Percentiles rank a stretch among this genome's conserved stretches.
These are phyloP conservation scores for Gossypium turneri DNA, from an alignment of 345 rosid genomes.

Conservation along the genomic window DNA sequence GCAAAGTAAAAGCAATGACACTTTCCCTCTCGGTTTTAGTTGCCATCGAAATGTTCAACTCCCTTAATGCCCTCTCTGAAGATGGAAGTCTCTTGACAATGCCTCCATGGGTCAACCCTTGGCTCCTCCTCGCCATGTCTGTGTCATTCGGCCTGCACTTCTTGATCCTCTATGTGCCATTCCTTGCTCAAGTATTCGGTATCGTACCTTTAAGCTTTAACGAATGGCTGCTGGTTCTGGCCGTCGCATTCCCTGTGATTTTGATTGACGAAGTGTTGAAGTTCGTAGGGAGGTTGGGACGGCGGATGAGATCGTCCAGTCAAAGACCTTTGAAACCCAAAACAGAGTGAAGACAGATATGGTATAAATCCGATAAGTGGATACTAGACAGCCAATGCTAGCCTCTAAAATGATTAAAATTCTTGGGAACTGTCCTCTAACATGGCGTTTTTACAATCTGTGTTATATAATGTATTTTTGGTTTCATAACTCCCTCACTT, in stretches of 20 bases:
- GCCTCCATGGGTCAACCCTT: constrained; percentile 85
- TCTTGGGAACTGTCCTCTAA: neutral
- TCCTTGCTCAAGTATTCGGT: constrained; percentile 58
- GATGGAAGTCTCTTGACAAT: constrained; percentile 58
- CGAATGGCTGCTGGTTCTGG: constrained; percentile 68
- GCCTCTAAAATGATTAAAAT: neutral
- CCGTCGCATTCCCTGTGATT: constrained; percentile 54
- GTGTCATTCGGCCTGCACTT: constrained; percentile 63
- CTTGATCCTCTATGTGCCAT: constrained; percentile 60
- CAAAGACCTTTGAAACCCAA: constrained; percentile 47
- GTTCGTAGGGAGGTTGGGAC: constrained; percentile 67
- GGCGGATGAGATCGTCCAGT: constrained; percentile 30
- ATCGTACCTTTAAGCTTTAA: constrained; percentile 66
- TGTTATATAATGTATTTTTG: neutral
- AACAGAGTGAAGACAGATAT: constrained; percentile 35
- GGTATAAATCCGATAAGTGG: neutral
- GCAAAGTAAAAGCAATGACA: constrained; percentile 67
- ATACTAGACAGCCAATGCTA: neutral
- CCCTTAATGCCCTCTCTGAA: constrained; percentile 71
- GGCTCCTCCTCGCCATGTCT: constrained; percentile 61
- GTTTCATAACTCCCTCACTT: neutral
- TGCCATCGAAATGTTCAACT: constrained; percentile 76
- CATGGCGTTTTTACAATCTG: neutral
- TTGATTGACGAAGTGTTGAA: constrained; percentile 60
- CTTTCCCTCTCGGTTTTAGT: constrained; percentile 69